Conservation (phyloP, 192 early-diverging fungal species). For the Podila verticillata region DNA sequence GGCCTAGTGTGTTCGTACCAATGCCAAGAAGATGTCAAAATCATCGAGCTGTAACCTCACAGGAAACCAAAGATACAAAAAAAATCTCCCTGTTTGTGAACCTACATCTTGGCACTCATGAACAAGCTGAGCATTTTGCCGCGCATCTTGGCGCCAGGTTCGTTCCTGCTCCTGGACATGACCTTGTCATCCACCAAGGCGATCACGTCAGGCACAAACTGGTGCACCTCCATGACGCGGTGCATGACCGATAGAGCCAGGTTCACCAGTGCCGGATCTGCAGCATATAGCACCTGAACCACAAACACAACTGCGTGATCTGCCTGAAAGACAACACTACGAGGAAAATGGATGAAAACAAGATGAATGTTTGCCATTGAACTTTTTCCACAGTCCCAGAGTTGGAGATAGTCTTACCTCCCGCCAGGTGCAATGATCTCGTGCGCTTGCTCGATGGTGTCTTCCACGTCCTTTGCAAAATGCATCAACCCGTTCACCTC, state of each 20-base stretch:
- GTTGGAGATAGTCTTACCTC: conserved; percentile 17
- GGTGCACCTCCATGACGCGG: conserved; percentile 73
- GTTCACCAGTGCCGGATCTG: conserved; percentile 24
- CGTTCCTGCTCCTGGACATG: conserved; percentile 64
- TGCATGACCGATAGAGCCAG: conserved; percentile 67
- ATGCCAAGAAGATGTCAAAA: background rate
- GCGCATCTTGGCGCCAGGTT: conserved; percentile 65
- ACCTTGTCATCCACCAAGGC: conserved; percentile 61
- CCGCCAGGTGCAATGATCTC: conserved; percentile 20
- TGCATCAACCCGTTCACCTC: conserved; percentile 73
- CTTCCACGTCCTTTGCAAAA: conserved; percentile 77
- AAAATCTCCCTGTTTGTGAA: too few species aligned
- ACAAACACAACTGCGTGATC: conserved; percentile 49
- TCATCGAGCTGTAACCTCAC: too few species aligned
- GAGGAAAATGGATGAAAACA: background rate
- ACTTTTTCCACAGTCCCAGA: background rate
- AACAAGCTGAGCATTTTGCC: conserved; percentile 43
- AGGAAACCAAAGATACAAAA: too few species aligned
- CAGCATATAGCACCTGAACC: conserved; percentile 17
- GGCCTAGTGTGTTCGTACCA: conserved; percentile 12
- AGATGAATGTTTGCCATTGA: background rate
- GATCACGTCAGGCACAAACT: conserved; percentile 74
- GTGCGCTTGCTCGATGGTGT: conserved; percentile 66
- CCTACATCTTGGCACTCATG: conserved; percentile 43
- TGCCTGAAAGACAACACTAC: conserved; percentile 51